Evolutionary conservation across 345 rosid genomes (phyloP), one percentile per base, ranked within the genome.

Genomic region (Nasturtium officinale): DNA sequence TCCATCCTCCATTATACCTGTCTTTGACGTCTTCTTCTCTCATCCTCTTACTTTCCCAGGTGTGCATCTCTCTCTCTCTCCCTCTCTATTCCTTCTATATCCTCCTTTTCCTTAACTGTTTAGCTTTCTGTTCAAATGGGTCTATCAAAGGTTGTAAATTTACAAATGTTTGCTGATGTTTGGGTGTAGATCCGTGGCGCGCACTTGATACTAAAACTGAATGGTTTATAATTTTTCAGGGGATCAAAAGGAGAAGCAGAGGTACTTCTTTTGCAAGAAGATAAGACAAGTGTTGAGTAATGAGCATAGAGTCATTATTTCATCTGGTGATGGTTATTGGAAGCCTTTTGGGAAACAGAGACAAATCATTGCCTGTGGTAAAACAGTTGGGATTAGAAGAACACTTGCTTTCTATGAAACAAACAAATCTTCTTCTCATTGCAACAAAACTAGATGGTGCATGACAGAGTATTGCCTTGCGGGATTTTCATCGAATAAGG

Each of bases 1-100:
- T 76, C 96, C 94, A 20, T 92, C 97, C 47, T 81, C 86, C 6
- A 74, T 87, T 69, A 89, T 93, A 63, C 90, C 96, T 43, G 96
- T 86, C 72, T 72, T 90, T 56, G 90, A 90, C 52, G 86, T 86
- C 17, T 84, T 93, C 78, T 77, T 67, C 52, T 45, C 89, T 64
- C 78, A 86, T 81, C 98, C 98, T 54, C 80, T 83, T 72, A 72
- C 62, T 78, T 71, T 93, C 65, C 92, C 97, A 78, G 97, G 97
- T 23, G 25, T 23, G 25, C 2, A 2, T 93, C 26, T 37, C 33
- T 40, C 45, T 55, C 63, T 28, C 13, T 93, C 26, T 37, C 33
- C 33, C 45, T 55, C 63, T 28, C 13, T 70, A 5, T 53, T 23
- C 48, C 15, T 42, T 64, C 38, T 73, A 2, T 23, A 23, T 23